A percentile compares a stretch with the other conserved stretches of the same genome.
Conservation (phyloP, 495 filamentous ascomycete species). For the Penicillium diatomitis region DNA sequence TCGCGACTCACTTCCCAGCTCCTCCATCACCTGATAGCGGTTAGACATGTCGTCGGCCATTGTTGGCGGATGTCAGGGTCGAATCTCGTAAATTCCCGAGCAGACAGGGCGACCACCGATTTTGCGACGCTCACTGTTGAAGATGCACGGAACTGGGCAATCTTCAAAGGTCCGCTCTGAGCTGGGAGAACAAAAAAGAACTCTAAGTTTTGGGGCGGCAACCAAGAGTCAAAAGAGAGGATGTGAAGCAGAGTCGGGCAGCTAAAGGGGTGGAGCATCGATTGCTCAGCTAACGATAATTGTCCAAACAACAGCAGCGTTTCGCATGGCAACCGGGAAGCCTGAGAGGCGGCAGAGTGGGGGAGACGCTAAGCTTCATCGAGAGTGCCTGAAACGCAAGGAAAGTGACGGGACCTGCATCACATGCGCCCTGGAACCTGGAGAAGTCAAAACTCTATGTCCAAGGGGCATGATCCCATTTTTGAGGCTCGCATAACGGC, state of each 20-base stretch:
- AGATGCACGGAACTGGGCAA: background rate
- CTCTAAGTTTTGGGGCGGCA: slow-evolving; percentile 4
- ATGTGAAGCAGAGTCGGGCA: slow-evolving; percentile 7
- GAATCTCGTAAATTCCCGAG: slow-evolving; percentile 9
- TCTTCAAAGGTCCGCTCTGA: slow-evolving; percentile 2
- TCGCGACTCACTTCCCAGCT: slow-evolving; percentile 69
- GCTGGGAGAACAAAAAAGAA: background rate
- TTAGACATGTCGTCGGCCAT: slow-evolving; percentile 59
- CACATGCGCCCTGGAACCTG: background rate
- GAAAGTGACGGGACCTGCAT: slow-evolving; percentile 2
- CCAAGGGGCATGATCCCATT: background rate
- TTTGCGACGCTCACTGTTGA: slow-evolving; percentile 13
- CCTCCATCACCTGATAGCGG: slow-evolving; percentile 84
- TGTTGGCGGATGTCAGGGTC: slow-evolving; percentile 17
- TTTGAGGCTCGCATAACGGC: too few species aligned
- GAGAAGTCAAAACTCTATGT: background rate
- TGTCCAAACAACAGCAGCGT: slow-evolving; percentile 29
- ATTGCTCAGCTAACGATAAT: slow-evolving; percentile 9
- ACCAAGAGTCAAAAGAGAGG: slow-evolving; percentile 2
- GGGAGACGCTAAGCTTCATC: background rate
- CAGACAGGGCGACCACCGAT: slow-evolving; percentile 10
- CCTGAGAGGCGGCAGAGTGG: slow-evolving; percentile 17
- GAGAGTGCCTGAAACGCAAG: slow-evolving; percentile 8
- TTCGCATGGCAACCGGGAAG: slow-evolving; percentile 32
- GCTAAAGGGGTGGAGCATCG: slow-evolving; percentile 21